Conservation (phyloP, 2,329 filamentous ascomycete species). For the Westerdykella aurantiaca region DNA sequence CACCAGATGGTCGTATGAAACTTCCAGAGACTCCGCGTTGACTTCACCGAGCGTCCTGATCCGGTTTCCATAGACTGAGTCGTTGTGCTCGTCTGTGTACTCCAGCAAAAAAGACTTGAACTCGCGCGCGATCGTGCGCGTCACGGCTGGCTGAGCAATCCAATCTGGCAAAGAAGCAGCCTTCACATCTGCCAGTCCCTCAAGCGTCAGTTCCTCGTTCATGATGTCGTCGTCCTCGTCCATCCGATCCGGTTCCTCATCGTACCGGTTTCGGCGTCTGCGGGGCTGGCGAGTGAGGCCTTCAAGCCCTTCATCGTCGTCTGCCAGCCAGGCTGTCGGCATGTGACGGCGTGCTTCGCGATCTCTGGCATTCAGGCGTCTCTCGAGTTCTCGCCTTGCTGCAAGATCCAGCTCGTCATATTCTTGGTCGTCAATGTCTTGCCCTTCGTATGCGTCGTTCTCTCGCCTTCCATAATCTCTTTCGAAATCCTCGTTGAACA, state of each 20-base stretch:
- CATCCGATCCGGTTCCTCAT: conserved; percentile 85
- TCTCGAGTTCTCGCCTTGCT: conserved; percentile 64
- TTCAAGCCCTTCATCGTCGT: conserved; percentile 76
- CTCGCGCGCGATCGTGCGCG: conserved; percentile 88
- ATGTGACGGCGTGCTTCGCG: conserved; percentile 61
- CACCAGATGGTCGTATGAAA: conserved; percentile 89
- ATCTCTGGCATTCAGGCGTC: conserved; percentile 67
- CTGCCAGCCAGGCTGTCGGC: conserved; percentile 67
- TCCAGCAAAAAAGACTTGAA: conserved; percentile 97
- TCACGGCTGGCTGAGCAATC: conserved; percentile 84
- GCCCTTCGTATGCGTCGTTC: conserved; percentile 59
- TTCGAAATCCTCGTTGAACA: conserved; percentile 66
- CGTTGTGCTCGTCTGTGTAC: conserved; percentile 82
- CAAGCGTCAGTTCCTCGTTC: conserved; percentile 89
- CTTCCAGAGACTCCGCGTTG: conserved; percentile 92
- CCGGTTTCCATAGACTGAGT: conserved; percentile 89
- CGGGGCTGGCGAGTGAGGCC: conserved; percentile 83
- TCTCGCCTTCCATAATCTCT: conserved; percentile 53
- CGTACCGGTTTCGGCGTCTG: conserved; percentile 80
- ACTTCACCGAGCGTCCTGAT: conserved; percentile 94
- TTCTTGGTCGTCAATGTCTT: conserved; percentile 73
- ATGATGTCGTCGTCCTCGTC: conserved; percentile 90
- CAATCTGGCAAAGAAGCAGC: conserved; percentile 90
- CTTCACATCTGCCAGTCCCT: conserved; percentile 88
- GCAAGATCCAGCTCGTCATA: conserved; percentile 65